A percentile compares a stretch with the other conserved stretches of the same genome.
Evolutionary conservation across 192 early-diverging fungal genomes (phyloP).

Genomic region (Neocallimastix lanati): DNA sequence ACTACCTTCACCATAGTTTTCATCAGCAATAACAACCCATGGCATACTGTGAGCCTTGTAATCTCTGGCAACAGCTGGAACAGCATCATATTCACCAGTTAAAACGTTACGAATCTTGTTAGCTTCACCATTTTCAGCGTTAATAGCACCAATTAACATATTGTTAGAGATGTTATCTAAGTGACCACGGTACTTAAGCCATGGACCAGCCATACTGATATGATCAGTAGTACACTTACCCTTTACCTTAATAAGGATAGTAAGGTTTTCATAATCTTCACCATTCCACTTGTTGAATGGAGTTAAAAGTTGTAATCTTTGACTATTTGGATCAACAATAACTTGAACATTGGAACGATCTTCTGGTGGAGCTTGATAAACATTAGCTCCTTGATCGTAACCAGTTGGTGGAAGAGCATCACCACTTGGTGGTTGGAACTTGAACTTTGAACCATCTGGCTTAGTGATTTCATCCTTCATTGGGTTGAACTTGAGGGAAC

Average conservation of each 20-base stretch:
- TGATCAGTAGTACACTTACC: too few species aligned
- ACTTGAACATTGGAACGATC: constrained; percentile 60
- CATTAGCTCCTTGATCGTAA: constrained; percentile 84
- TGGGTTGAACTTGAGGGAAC: constrained; percentile 87
- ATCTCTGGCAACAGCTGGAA: constrained; percentile 81
- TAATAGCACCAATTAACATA: constrained; percentile 93
- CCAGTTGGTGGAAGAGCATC: constrained; percentile 75
- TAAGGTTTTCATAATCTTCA: constrained; percentile 58
- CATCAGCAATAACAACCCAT: constrained; percentile 96
- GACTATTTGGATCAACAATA: constrained; percentile 59
- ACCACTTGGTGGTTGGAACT: constrained; percentile 70
- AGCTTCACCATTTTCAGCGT: constrained; percentile 63
- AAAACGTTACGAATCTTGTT: constrained; percentile 26
- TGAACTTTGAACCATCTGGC: constrained; percentile 83
- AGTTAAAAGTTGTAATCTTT: constrained; percentile 76
- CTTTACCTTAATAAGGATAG: constrained; percentile 84
- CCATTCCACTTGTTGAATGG: constrained; percentile 83
- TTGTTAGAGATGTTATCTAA: constrained; percentile 98
- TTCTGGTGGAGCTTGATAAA: constrained; percentile 83
- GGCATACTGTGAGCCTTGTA: constrained; percentile 74
- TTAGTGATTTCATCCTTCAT: constrained; percentile 72
- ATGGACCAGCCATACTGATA: constrained; percentile 75
- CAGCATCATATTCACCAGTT: constrained; percentile 51
- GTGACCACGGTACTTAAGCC: constrained; percentile 92
- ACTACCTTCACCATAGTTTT: constrained; percentile 99